Percentiles rank a stretch among this genome's conserved stretches.
Evolutionary conservation across 1,139 yeast species (phyloP).

Genomic region (Lodderomyces metapsilosis): DNA sequence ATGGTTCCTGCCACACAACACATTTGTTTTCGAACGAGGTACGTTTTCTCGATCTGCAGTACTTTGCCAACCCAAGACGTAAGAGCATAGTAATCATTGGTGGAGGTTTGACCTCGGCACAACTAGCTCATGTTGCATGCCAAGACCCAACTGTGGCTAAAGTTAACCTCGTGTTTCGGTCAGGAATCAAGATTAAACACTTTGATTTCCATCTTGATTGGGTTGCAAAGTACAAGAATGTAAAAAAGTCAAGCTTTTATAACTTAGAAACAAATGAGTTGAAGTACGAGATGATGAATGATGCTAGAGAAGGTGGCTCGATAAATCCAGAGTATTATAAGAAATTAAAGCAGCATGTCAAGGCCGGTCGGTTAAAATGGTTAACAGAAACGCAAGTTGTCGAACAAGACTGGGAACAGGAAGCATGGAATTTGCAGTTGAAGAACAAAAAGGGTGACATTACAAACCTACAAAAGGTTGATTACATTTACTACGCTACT

Average conservation of each 20-base stretch:
- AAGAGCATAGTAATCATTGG: slow-evolving; percentile 41
- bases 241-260: slow-evolving; percentile 43
- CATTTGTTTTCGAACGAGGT: slow-evolving; percentile 34
- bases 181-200: slow-evolving; percentile 45
- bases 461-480: slow-evolving; percentile 17
- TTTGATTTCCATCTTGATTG: slow-evolving; percentile 52
- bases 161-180: slow-evolving; percentile 37
- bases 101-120: slow-evolving; percentile 51
- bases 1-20: slow-evolving; percentile 44
- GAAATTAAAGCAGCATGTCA: slow-evolving; percentile 28
- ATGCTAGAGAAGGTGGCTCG: slow-evolving; percentile 49
- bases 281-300: slow-evolving; percentile 37
- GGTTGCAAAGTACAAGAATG: slow-evolving; percentile 51
- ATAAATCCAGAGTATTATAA: slow-evolving; percentile 48
- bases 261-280: slow-evolving; percentile 44
- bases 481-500: slow-evolving; percentile 45
- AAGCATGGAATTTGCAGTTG: slow-evolving; percentile 21
- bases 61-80: slow-evolving; percentile 10
- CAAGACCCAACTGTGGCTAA: slow-evolving; percentile 26
- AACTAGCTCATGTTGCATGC: slow-evolving; percentile 42
- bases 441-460: slow-evolving; percentile 8
- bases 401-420: slow-evolving; percentile 22
- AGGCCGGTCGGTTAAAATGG: slow-evolving; percentile 27
- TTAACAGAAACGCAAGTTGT: slow-evolving; percentile 24
- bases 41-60: slow-evolving; percentile 19